These are phyloP conservation scores for Solanum chmielewskii DNA, from an alignment of 257 asterid genomes.

Conservation along the genomic window DNA sequence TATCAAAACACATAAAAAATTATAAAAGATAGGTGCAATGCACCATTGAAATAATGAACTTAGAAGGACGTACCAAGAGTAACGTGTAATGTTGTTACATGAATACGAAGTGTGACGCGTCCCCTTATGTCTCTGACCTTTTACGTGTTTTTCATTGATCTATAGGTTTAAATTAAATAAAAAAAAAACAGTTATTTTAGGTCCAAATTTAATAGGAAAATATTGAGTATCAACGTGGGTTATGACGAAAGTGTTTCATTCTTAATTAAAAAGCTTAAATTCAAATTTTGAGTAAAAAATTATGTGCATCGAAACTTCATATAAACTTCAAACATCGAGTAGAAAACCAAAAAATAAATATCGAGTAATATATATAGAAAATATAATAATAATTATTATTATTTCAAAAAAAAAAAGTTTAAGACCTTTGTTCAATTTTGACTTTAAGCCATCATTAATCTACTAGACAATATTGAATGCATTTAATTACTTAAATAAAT, in stretches of 20 bases:
- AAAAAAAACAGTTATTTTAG: background rate
- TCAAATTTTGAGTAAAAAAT: accelerated
- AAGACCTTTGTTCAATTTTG: background rate
- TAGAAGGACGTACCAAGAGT: background rate
- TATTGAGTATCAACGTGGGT: no score
- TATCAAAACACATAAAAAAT: background rate
- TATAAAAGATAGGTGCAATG: background rate
- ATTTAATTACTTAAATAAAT: background rate
- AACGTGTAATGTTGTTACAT: background rate
- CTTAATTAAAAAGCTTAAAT: no score
- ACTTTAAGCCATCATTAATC: background rate
- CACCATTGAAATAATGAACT: background rate
- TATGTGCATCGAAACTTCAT: no score
- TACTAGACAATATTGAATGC: background rate
- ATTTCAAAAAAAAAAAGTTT: no score
- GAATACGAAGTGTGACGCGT: background rate
- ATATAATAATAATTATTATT: no score
- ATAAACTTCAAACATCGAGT: no score
- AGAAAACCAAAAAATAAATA: no score
- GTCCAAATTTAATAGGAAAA: background rate
- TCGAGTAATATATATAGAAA: no score
- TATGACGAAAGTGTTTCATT: no score
- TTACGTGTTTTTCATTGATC: background rate
- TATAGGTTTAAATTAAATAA: no score
- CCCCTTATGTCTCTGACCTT: background rate